These are phyloP conservation scores for Spergularia bocconei DNA, from an alignment of 148 eudicot species.

Conservation along the genomic window DNA sequence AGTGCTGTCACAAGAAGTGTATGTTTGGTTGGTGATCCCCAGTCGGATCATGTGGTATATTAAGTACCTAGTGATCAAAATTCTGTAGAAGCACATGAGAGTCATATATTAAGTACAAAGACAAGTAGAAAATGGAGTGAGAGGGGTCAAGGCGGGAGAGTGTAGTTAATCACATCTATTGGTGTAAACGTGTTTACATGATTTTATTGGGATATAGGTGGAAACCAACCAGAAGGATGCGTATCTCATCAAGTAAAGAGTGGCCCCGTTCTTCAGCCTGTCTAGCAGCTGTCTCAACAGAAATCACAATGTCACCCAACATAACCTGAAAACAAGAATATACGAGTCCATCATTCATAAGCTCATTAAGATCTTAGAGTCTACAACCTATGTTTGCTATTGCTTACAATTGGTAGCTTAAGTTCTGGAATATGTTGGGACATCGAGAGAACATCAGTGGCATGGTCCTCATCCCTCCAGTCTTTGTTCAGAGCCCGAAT, in stretches of 20 bases:
- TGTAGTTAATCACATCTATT: no score
- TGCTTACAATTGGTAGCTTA: slow-evolving; percentile 70
- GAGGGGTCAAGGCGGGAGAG: no score
- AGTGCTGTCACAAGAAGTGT: background rate
- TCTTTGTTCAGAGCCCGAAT: slow-evolving; percentile 80
- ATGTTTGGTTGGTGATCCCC: no score
- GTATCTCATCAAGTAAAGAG: slow-evolving; percentile 86
- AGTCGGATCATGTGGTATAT: no score
- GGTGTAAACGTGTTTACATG: no score
- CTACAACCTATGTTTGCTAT: slow-evolving; percentile 9
- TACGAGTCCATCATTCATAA: slow-evolving; percentile 4
- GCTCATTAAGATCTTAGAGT: background rate
- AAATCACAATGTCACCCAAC: slow-evolving; percentile 94
- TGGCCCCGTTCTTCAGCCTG: slow-evolving; percentile 96
- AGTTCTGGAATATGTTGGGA: slow-evolving; percentile 94
- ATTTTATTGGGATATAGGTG: background rate
- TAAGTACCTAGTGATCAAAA: no score
- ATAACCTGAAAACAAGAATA: slow-evolving; percentile 65
- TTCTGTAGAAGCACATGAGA: no score
- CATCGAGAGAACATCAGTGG: slow-evolving; percentile 97
- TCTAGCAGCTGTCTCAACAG: slow-evolving; percentile 90
- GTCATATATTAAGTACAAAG: no score
- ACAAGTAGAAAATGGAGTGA: no score
- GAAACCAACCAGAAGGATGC: slow-evolving; percentile 74
- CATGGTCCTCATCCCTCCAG: slow-evolving; percentile 91